Percentiles rank a stretch among this genome's conserved stretches.
phyloP scores from a whole-genome alignment of 2,329 filamentous ascomycete genomes.

The Aspergillus oerlinghausenensis region DNA sequence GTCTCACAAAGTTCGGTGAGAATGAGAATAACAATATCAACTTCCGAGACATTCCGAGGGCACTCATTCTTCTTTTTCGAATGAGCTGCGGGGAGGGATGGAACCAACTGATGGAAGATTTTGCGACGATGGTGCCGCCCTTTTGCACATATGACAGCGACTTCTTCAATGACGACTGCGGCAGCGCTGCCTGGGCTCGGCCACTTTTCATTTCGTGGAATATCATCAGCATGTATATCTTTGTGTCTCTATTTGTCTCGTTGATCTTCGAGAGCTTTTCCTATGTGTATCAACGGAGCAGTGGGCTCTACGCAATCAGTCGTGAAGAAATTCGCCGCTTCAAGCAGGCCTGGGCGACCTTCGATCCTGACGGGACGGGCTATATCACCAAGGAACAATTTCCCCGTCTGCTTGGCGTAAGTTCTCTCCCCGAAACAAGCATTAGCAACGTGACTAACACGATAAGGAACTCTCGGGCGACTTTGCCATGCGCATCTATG shows the following conservation, averaged over 20 bases:
- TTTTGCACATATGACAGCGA: conserved; percentile 67
- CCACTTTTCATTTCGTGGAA: conserved; percentile 95
- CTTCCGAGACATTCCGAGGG: conserved; percentile 89
- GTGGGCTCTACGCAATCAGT: conserved; percentile 83
- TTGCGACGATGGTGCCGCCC: conserved; percentile 71
- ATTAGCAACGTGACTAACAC: conserved; percentile 2
- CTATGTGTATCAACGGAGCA: conserved; percentile 96
- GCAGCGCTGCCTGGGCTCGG: conserved; percentile 82
- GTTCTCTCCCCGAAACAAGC: conserved; percentile 18
- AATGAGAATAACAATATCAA: conserved; percentile 77
- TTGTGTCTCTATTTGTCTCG: conserved; percentile 96
- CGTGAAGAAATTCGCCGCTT: conserved; percentile 92
- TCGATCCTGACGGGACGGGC: conserved; percentile 85
- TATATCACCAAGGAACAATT: conserved; percentile 89
- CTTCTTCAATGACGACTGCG: conserved; percentile 89
- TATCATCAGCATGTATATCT: conserved; percentile 99
- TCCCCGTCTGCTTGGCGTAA: conserved; percentile 74
- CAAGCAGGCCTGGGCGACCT: conserved; percentile 97
- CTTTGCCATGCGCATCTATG: conserved; percentile 96
- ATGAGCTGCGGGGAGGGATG: conserved; percentile 94
- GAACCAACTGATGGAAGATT: conserved; percentile 97
- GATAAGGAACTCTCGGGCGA: conserved; percentile 76
- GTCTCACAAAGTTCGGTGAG: conserved; percentile 78
- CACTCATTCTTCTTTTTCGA: conserved; percentile 85
- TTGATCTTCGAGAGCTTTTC: conserved; percentile 99